Evolutionary conservation across 345 rosid species (phyloP).

Genomic region (Eucalyptus urophylla): DNA sequence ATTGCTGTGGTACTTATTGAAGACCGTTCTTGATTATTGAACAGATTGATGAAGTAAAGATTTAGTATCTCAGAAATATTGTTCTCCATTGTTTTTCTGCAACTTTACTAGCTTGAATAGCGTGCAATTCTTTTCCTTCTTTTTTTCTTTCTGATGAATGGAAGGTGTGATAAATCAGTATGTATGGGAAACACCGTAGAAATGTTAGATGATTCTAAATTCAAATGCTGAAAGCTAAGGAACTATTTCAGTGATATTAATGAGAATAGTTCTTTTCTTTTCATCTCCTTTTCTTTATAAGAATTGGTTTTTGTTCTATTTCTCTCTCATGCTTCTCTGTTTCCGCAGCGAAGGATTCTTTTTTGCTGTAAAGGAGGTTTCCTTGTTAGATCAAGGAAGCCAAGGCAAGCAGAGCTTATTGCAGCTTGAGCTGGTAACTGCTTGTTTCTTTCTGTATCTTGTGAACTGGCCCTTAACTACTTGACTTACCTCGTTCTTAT

Average conservation of each 20-base stretch:
- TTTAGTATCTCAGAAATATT: background rate
- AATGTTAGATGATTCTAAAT: no score
- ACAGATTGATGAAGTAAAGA: background rate
- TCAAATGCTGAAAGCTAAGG: no score
- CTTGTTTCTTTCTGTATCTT: background rate
- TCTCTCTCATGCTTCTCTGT: background rate
- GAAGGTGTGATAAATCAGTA: no score
- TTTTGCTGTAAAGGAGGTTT: slow-evolving; percentile 90
- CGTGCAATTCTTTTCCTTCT: background rate
- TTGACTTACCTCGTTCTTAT: background rate
- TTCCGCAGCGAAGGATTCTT: slow-evolving; percentile 60
- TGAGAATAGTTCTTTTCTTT: no score
- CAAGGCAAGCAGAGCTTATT: slow-evolving; percentile 52
- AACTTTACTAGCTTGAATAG: background rate
- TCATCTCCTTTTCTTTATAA: no score
- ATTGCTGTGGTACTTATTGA: background rate
- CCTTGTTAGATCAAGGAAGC: slow-evolving; percentile 73
- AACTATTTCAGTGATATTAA: no score
- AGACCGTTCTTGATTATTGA: background rate
- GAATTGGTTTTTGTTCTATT: background rate
- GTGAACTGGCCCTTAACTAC: background rate
- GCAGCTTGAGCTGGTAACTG: slow-evolving; percentile 65
- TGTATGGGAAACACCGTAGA: no score
- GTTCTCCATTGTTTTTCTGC: background rate
- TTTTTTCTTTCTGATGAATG: background rate